These are phyloP conservation scores for Rhodotorula diobovata DNA, from an alignment of 768 basidiomycete species.

Conservation along the genomic window DNA sequence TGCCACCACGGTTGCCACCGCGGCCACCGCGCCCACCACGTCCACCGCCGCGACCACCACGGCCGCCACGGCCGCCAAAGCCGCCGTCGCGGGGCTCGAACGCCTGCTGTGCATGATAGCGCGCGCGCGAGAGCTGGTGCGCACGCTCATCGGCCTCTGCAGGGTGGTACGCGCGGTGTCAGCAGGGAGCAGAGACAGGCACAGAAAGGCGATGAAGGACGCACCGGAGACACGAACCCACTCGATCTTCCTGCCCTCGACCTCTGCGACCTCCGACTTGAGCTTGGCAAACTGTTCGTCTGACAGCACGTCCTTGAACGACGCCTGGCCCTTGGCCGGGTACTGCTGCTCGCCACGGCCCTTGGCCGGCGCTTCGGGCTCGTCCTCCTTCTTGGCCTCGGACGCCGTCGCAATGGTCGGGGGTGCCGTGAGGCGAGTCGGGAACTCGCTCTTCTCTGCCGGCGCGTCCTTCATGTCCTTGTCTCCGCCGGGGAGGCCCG, in stretches of 20 bases:
- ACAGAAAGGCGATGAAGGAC: background rate
- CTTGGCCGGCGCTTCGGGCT: background rate
- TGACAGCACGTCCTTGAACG: slow-evolving; percentile 68
- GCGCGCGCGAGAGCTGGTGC: slow-evolving; percentile 40
- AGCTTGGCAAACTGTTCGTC: slow-evolving; percentile 60
- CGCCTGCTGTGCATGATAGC: slow-evolving; percentile 40
- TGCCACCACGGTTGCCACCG: slow-evolving; percentile 15
- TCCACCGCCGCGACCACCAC: slow-evolving; percentile 13
- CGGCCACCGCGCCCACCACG: slow-evolving; percentile 8
- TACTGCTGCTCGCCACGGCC: slow-evolving; percentile 19
- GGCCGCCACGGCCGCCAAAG: slow-evolving; percentile 19
- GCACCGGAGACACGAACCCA: slow-evolving; percentile 56
- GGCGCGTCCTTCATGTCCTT: slow-evolving; percentile 6
- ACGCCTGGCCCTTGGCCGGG: slow-evolving; percentile 57
- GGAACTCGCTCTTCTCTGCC: slow-evolving; percentile 41
- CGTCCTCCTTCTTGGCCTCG: slow-evolving; percentile 18
- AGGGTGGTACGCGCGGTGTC: background rate
- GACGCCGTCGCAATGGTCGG: slow-evolving; percentile 23
- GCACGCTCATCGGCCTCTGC: slow-evolving; percentile 42
- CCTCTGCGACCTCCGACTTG: slow-evolving; percentile 19
- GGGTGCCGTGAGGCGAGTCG: slow-evolving; percentile 24
- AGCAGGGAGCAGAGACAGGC: background rate
- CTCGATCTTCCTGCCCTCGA: slow-evolving; percentile 51
- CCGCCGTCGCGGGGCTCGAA: slow-evolving; percentile 30
- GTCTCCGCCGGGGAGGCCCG: slow-evolving; percentile 17